Conservation (phyloP, 2,329 filamentous ascomycete species). For the Pseudopyrenochaeta lycopersici region DNA sequence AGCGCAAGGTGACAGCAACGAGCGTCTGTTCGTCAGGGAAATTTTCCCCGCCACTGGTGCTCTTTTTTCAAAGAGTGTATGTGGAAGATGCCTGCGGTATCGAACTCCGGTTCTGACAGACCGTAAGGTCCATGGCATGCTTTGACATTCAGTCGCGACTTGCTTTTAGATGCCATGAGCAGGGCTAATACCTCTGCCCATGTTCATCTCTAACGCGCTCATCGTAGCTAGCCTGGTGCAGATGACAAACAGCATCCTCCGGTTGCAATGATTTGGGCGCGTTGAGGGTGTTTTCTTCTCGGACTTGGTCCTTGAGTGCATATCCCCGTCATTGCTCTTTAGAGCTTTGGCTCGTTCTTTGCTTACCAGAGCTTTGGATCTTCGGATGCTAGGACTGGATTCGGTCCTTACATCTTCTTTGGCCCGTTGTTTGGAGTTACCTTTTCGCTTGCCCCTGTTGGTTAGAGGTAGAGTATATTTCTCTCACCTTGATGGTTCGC, state of each 20-base stretch:
- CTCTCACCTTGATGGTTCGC: conserved; percentile 26
- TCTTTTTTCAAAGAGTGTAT: conserved; percentile 22
- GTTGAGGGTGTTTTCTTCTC: background rate
- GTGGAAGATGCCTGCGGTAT: conserved; percentile 30
- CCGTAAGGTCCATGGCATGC: conserved; percentile 30
- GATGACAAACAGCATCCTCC: no score
- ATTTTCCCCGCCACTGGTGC: conserved; percentile 19
- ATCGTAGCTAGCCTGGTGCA: background rate
- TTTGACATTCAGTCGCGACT: conserved; percentile 14
- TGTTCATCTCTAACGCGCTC: background rate
- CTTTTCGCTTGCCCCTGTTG: conserved; percentile 10
- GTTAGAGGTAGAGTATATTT: conserved; percentile 22
- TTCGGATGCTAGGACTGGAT: conserved; percentile 9
- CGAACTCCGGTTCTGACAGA: conserved; percentile 23
- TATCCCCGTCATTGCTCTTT: conserved; percentile 2
- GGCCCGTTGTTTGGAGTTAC: conserved; percentile 1
- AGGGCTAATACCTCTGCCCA: background rate
- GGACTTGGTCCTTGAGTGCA: background rate
- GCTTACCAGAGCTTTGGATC: conserved; percentile 1
- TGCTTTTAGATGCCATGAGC: conserved; percentile 9
- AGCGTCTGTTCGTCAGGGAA: conserved; percentile 13
- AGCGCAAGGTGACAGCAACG: background rate
- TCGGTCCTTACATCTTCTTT: conserved; percentile 10
- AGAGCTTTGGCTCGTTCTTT: conserved; percentile 8
- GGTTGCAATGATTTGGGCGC: background rate